Base-by-base conservation (phyloP, 306 rosid species). In the Vachellia pachyceras region DNA sequence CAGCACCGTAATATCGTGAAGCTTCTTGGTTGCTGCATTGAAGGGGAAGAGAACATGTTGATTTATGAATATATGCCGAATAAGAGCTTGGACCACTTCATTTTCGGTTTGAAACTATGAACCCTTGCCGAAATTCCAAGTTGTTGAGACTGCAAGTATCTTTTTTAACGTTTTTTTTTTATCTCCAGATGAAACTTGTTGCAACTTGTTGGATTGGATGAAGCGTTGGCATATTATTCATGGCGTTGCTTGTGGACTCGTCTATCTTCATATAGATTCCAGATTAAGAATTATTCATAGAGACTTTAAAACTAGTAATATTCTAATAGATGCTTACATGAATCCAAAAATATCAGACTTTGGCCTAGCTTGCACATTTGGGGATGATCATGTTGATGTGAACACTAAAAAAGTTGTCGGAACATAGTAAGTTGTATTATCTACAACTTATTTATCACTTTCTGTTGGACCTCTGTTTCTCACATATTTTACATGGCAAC, bases 1-100 rank as follows among this genome's bases (percentile, higher is more conserved):
- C 89, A 86, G 3, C 89, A 83, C 22, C 67, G 88, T 44, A 90
- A 87, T 82, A 86, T 90, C 12, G 93, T 87, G 60, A 87, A 72
- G 58, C 88, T 90, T 72, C 64, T 87, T 18, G 91, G 93, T 46
- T 90, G 88, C 55, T 85, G 86, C 78, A 70, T 87, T 78, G 80
- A 80, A 35, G 55, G 72, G 22, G 84, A 77, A 35, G 91, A 90
- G 22, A 79, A 73, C 41, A 35, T 87, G 37, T 75, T 90, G 77
- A 83, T 87, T 13, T 90, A 90, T 47, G 93, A 90, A 75, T 85
- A 79, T 76, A 83, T 87, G 92, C 86, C 88, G 4, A 89, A 87
- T 37, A 80, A n/a, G 39, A 86, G 83, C 55, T 80, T 86, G 78
- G 85, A 86, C 63, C 25, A 67, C 10, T 73, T 80, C 22, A 80